Percentiles rank a stretch among this genome's conserved stretches.
Evolutionary conservation across 768 basidiomycete genomes (phyloP).

Genomic region (Serendipita vermifera): DNA sequence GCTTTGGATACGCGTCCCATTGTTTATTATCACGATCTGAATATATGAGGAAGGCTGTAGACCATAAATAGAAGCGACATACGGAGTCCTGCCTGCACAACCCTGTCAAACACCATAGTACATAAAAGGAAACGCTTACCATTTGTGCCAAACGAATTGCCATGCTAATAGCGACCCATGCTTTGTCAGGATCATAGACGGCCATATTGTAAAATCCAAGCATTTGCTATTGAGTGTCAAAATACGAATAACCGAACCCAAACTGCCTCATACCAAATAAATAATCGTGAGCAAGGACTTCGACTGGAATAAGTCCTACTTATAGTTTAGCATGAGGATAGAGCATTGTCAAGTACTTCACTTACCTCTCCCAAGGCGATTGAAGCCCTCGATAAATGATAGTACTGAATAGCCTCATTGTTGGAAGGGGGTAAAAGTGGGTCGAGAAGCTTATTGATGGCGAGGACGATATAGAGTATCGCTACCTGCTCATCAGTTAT

Average conservation of each 20-base stretch:
- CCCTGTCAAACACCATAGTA: background rate
- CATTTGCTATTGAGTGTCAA: background rate
- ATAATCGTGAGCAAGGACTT: background rate
- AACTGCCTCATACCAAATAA: background rate
- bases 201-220: background rate
- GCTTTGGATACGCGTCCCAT: background rate
- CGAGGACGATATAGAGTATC: background rate
- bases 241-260: background rate
- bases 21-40: slow-evolving; percentile 2
- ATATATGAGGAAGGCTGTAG: background rate
- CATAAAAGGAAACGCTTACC: background rate
- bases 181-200: background rate
- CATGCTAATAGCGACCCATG: background rate
- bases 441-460: background rate
- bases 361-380: background rate
- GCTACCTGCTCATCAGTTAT: background rate
- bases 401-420: background rate
- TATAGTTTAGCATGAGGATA: too few species aligned
- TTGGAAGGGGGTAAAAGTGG: background rate
- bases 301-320: background rate
- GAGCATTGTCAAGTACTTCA: too few species aligned
- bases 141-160: slow-evolving; percentile 6
- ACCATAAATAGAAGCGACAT: background rate
- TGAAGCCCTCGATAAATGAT: background rate
- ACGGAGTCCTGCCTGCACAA: slow-evolving; percentile 1